Conservation (phyloP, 345 rosid genomes). For the Clarkia xantiana region DNA sequence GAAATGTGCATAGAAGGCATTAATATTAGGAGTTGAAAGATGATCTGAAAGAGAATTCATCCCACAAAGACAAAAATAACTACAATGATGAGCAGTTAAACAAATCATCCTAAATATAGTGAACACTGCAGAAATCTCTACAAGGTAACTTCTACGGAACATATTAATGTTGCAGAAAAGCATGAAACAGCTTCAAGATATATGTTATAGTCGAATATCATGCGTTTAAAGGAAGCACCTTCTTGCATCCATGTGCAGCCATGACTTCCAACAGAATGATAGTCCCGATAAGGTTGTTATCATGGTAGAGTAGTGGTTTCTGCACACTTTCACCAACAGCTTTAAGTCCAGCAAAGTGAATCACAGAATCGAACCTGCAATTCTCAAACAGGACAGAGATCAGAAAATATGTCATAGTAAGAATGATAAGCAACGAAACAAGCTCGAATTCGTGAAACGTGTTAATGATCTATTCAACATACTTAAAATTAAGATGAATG, state of each 20-base stretch:
- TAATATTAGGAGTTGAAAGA: too few species aligned
- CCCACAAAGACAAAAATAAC: neutral
- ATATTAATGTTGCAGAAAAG: too few species aligned
- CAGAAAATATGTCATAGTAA: neutral
- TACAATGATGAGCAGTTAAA: neutral
- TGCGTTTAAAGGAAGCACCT: slow-evolving; percentile 23
- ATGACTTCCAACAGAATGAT: slow-evolving; percentile 79
- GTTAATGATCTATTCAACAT: neutral
- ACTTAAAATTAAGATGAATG: neutral
- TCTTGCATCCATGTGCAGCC: slow-evolving; percentile 79
- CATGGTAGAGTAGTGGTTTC: slow-evolving; percentile 64
- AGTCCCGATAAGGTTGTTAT: slow-evolving; percentile 85
- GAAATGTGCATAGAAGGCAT: slow-evolving; percentile 9
- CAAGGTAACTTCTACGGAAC: too few species aligned
- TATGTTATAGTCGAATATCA: neutral
- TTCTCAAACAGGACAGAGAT: neutral
- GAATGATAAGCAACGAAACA: neutral
- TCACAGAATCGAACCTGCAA: slow-evolving; percentile 82
- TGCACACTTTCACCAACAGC: slow-evolving; percentile 92
- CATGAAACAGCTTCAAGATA: neutral
- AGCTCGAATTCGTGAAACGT: neutral
- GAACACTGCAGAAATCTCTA: too few species aligned
- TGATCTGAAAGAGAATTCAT: too few species aligned
- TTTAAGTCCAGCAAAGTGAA: slow-evolving; percentile 96
- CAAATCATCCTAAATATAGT: too few species aligned